Evolutionary conservation across 208 protist genomes (phyloP), one percentile per base, ranked within the genome.

Genomic region (Leishmania arabica): DNA sequence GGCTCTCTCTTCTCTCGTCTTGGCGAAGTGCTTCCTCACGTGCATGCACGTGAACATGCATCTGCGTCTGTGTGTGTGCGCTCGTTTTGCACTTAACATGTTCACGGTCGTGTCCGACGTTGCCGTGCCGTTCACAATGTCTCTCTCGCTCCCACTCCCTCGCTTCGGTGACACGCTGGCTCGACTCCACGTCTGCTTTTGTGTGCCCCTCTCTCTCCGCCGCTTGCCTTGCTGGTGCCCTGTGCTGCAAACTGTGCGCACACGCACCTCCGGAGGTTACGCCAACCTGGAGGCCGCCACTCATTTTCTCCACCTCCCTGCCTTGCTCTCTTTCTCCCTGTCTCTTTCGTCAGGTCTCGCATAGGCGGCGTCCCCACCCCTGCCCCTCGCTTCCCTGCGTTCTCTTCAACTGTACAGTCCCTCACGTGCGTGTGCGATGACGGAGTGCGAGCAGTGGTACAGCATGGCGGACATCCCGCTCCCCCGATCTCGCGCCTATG

Each of bases 391-490:
- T 3, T 11, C 21, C 21, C 21, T 24, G 21, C 66, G 24, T 37
- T 58, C 40, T 19, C 70, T 75, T 75, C 13, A 8, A 15, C 37
- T 71, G 17, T 13, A 31, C 51, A 42, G 66, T 27, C 4, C 19
- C 19, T 24, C 8, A 45, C 37, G 40, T 8, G 42, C 4, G 66
- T 56, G 19, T 70, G 45, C 56, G 27, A 82, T 85, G 82, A 85
- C 82, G 13, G 77, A 85, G 21, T 85, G 85, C 76, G 88, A 91
- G 76, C 80, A 86, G 64, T 77, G 62, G 81, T 72, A 90, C 79
- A 85, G 90, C 53, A 93, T 87, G 86, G 77, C 89, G 62, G 58
- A 91, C 58, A 81, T 93, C 42, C 70, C 86, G 21, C 53, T 75
- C 21, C 81, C 80, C 40, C 69, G 21, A 8, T 82, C 77, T 6